Percentiles rank a stretch among this genome's conserved stretches.
phyloP scores from a whole-genome alignment of 345 rosid species.

The Gossypium stocksii region DNA sequence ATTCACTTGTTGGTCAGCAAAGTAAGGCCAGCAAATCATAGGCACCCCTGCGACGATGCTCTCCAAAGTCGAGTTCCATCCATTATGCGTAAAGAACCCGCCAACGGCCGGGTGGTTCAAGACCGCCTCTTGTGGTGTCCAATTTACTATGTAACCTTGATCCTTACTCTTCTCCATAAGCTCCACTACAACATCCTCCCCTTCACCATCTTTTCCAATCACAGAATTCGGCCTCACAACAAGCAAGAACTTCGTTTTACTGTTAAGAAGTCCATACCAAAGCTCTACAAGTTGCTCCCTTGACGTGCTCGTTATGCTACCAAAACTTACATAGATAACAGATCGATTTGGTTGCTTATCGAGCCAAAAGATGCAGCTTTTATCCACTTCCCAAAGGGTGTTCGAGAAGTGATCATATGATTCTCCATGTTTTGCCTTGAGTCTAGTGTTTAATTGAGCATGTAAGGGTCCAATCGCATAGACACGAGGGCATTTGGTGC shows the following conservation, averaged over 20 bases:
- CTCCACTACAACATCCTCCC: constrained; percentile 21
- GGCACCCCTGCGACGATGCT: constrained; percentile 56
- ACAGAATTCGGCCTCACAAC: constrained; percentile 35
- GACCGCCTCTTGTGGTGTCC: constrained; percentile 44
- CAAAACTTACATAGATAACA: constrained; percentile 48
- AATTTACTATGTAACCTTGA: constrained; percentile 36
- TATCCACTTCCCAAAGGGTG: constrained; percentile 34
- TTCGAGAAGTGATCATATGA: constrained; percentile 20
- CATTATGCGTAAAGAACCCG: constrained; percentile 63
- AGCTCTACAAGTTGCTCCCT: constrained; percentile 39
- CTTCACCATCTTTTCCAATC: neutral
- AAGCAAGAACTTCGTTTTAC: constrained; percentile 43
- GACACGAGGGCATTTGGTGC: constrained; percentile 30
- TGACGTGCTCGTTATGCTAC: constrained; percentile 31
- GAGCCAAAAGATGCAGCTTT: constrained; percentile 46
- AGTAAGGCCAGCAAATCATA: constrained; percentile 68
- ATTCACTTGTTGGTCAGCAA: constrained; percentile 56
- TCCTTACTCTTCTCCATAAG: constrained; percentile 28
- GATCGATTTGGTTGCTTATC: constrained; percentile 33
- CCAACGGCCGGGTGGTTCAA: constrained; percentile 48
- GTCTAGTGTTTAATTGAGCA: constrained; percentile 30
- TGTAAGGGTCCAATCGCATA: constrained; percentile 60
- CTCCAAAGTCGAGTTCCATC: constrained; percentile 84
- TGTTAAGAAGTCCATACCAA: constrained; percentile 42
- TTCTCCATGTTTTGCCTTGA: neutral